Evolutionary conservation across 1,284 basidiomycete genomes (phyloP), one percentile per base, ranked within the genome.

Genomic region (Tilletia walkeri): DNA sequence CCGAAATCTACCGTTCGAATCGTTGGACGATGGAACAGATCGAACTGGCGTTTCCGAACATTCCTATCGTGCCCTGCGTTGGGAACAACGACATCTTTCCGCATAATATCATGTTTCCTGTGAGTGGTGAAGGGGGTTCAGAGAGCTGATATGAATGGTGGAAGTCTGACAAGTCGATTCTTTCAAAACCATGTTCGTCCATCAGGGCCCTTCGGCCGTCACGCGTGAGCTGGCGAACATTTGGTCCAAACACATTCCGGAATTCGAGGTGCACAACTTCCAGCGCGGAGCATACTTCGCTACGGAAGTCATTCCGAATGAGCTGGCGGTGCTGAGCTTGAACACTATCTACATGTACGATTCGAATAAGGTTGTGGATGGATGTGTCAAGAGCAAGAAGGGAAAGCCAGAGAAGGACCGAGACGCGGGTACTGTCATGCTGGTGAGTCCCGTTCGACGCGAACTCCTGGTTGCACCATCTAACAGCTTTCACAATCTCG

Each of bases 291-390:
- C 90, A 39, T 95, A 95, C 85, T 96, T 88, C 80, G 88, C 91
- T 3, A 87, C 88, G 48, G 93, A 96, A 80, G 90, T 95, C 45
- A 88, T 95, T 36, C 90, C 91, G 0, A 87, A 90, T 77, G 82
- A 88, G 68, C 81, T 95, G 20, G 92, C 92, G 7, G 92, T 91
- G 61, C 89, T 96, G 81, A 91, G 90, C 75, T 85, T 96, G 72
- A 96, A 95, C 84, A 95, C 94, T 1, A 88, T 96, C 84, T 96
- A 93, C 85, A 95, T 93, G 85, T 96, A 92, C 84, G 90, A 93
- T 80, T 90, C 90, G 45, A 96, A 96, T 85, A 92, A 93, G 86
- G 91, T 92, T 89, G 78, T 80, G 18, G 84, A 85, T 61, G 85
- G 85, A 1, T 86, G 85, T 68, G 69, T 73, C 14, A 66, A 63